Evolutionary conservation across 495 filamentous ascomycete genomes (phyloP), one percentile per base, ranked within the genome.

Genomic region (Beverwykella pulmonaria): DNA sequence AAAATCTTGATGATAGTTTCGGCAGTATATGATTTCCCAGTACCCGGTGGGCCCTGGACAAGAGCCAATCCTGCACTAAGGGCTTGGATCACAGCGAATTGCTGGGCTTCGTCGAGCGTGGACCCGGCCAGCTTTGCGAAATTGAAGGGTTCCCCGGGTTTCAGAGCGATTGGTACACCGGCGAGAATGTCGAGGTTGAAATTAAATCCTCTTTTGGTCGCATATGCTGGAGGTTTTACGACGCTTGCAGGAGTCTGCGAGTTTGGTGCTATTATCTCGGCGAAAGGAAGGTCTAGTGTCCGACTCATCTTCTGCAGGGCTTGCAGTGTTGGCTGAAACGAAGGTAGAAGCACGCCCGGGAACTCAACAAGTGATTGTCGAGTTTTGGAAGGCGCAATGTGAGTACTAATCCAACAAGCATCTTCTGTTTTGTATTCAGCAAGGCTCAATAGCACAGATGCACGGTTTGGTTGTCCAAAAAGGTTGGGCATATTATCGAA

Each of bases 41-140:
- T 93, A 0, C 91, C 91, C 3, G 91, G 91, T 0, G 91, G 91
- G 0, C 91, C 91, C 79, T 94, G 90, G 30, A 93, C 89, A 0
- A 92, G 76, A 7, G 84, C 84, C 23, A 92, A 65, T 4, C 76
- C 76, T 2, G 81, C 79, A 1, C 78, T 81, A 2, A 95, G 76
- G 17, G 84, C 78, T 27, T 80, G 71, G 1, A 89, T 71, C 17
- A 91, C 73, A 3, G 87, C 84, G 0, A 71, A 46, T 15, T 82
- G 81, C 71, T 95, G 88, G 0, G 79, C 81, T 26, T 79, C 65
- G 62, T 91, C 88, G 1, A 90, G 81, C 3, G 72, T 79, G 0
- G 69, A 68, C 0, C 39, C n/a, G 15, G 8, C n/a, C 1, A 71
- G 56, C 14, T 9, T 25, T 1, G 60, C 34, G 23, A 57, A 9